Evolutionary conservation across 257 asterid species (phyloP), one percentile per base, ranked within the genome.

Genomic region (Forsythia suspensa): DNA sequence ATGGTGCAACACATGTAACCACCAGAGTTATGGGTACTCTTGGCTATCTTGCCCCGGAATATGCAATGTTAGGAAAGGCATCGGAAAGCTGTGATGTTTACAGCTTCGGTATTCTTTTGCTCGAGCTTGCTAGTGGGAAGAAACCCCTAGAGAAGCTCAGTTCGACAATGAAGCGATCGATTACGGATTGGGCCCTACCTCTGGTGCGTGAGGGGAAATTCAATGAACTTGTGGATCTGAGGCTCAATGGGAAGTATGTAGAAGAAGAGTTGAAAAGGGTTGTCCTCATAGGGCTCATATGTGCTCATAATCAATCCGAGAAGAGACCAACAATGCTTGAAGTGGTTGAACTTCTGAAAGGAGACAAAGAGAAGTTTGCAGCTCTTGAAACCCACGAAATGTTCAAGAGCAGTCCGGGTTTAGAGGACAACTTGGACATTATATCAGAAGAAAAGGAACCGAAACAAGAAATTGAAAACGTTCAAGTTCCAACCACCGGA

Each of bases 31-130:
- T 92, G 86, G 98, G 98, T 37, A 91, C 97, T 52, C 97, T 94
- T 4, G 98, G 98, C 81, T 92, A 94, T 76, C 95, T 92, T 18
- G 98, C 97, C 42, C 97, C 97, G 4, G 97, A 94, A 84, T 90
- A 94, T 52, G 97, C 97, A 3, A 94, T 91, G 97, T 74, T 90
- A 21, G 97, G 97, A 21, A 90, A 92, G 80, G 98, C 98, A 69
- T 87, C 97, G 4, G 97, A 94, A 81, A 86, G 95, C 89, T 91
- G 97, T 74, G 98, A 95, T 51, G 95, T 95, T 13, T 95, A 89
- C 87, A 93, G 98, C 85, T 95, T 93, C 16, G 98, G 98, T 43
- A 89, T 95, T 77, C 98, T 95, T 76, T 74, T 95, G 85, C 98
- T 95, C 5, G 98, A 93, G 95, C 92, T 95, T 73, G 96, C 94